Evolutionary conservation across 768 basidiomycete genomes (phyloP).

Genomic region (Trametes gibbosa): DNA sequence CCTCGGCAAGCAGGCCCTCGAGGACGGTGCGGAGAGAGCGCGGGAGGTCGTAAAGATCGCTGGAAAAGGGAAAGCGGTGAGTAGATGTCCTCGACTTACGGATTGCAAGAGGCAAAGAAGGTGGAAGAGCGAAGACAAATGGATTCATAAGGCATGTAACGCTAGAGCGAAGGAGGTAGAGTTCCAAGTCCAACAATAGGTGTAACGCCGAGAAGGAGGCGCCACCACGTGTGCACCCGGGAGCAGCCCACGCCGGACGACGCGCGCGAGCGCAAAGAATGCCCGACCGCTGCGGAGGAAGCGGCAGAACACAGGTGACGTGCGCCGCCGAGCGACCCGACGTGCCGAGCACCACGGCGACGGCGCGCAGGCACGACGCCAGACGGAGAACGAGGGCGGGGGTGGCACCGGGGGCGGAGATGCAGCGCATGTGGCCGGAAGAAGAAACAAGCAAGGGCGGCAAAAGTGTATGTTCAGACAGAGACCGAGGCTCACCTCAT

Average conservation of each 20-base stretch:
- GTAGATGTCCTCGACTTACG: neutral
- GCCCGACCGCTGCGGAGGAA: slow-evolving; percentile 16
- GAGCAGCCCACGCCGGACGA: slow-evolving; percentile 3
- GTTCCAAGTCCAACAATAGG: neutral
- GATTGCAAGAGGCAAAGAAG: neutral
- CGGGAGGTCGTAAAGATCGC: slow-evolving; percentile 41
- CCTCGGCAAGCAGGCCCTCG: slow-evolving; percentile 45
- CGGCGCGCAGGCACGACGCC: neutral
- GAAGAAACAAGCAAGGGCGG: neutral
- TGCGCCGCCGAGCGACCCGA: neutral
- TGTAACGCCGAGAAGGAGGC: neutral
- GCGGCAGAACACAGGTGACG: slow-evolving; percentile 6
- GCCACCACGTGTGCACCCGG: slow-evolving; percentile 1
- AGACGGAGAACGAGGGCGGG: neutral
- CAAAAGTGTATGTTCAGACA: neutral
- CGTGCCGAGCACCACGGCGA: slow-evolving; percentile 4
- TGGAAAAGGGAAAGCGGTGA: slow-evolving; percentile 15
- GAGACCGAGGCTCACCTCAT: slow-evolving; percentile 55
- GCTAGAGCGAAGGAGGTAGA: neutral
- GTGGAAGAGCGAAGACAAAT: neutral
- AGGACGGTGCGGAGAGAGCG: slow-evolving; percentile 37
- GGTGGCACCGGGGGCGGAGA: neutral
- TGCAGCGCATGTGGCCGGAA: neutral
- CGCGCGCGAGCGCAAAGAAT: neutral
- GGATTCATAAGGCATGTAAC: neutral